A percentile compares a stretch with the other conserved stretches of the same genome.
Conservation (phyloP, 2,329 filamentous ascomycete species). For the Ophiostoma himal-ulmi region DNA sequence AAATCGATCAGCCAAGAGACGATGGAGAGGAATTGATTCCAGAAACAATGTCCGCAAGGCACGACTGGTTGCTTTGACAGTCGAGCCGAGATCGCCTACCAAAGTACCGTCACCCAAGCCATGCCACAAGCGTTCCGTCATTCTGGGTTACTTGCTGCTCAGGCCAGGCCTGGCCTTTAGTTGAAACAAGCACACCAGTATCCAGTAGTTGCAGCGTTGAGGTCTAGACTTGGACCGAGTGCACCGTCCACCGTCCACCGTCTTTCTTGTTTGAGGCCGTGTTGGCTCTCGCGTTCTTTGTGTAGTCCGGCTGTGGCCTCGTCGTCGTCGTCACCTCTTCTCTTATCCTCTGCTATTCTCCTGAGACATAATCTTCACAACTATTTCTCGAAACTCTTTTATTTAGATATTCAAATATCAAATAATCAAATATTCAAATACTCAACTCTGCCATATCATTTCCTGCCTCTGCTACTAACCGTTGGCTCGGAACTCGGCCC, state of each 20-base stretch:
- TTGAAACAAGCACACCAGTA: neutral
- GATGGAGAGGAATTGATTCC: neutral
- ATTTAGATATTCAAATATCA: no score
- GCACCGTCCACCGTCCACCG: neutral
- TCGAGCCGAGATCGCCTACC: neutral
- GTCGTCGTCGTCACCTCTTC: neutral
- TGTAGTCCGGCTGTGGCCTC: neutral
- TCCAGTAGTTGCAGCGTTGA: neutral
- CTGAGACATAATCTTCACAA: no score
- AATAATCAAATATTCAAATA: no score
- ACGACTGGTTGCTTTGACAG: no score
- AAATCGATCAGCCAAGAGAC: neutral
- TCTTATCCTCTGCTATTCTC: neutral
- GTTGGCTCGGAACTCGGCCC: neutral
- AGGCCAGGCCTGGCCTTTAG: no score
- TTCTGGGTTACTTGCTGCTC: neutral
- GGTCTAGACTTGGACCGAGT: neutral
- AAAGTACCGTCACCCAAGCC: neutral
- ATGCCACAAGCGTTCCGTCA: neutral
- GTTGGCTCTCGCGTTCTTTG: neutral
- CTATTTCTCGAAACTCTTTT: neutral
- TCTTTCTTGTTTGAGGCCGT: neutral
- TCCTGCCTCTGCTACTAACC: neutral
- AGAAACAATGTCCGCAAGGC: neutral
- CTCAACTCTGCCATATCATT: neutral